These are phyloP conservation scores for Elsinoe ampelina DNA, from an alignment of 2,329 filamentous ascomycete genomes.

Conservation along the genomic window DNA sequence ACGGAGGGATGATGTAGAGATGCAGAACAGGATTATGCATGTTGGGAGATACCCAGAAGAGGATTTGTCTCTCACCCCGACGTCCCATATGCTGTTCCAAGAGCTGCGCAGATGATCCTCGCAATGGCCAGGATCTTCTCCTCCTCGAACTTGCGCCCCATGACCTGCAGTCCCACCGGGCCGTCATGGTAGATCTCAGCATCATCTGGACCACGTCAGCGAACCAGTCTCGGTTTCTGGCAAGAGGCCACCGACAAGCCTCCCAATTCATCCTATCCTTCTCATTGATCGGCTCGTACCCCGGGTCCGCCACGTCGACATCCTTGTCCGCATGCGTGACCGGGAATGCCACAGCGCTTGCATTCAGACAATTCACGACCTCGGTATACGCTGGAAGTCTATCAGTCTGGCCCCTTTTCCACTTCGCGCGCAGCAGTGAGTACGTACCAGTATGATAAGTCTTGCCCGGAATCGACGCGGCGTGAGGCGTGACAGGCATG, in stretches of 20 bases:
- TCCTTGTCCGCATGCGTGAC: conserved; percentile 27
- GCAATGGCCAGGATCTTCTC: conserved; percentile 32
- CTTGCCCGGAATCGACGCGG: conserved; percentile 23
- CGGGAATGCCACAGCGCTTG: conserved; percentile 26
- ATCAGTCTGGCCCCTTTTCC: conserved; percentile 50
- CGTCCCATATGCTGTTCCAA: not conserved
- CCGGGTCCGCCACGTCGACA: conserved; percentile 22
- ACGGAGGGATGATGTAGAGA: no score
- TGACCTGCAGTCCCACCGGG: conserved; percentile 30
- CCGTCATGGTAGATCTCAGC: conserved; percentile 32
- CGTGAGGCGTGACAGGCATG: conserved; percentile 29
- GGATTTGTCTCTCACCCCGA: not conserved
- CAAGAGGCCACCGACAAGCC: conserved; percentile 12
- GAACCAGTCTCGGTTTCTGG: not conserved
- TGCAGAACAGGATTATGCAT: no score
- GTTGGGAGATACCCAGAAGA: no score
- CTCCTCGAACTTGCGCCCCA: conserved; percentile 30
- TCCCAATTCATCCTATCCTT: conserved; percentile 19
- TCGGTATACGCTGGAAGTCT: conserved; percentile 37
- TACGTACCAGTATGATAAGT: conserved; percentile 26
- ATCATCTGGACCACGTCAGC: conserved; percentile 25
- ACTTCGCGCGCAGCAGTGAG: conserved; percentile 33
- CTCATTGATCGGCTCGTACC: conserved; percentile 23
- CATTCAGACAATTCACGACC: conserved; percentile 16
- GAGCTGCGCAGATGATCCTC: not conserved